A percentile compares a stretch with the other conserved stretches of the same genome.
phyloP scores from a whole-genome alignment of 2,329 filamentous ascomycete genomes.

The Dactylella cylindrospora region DNA sequence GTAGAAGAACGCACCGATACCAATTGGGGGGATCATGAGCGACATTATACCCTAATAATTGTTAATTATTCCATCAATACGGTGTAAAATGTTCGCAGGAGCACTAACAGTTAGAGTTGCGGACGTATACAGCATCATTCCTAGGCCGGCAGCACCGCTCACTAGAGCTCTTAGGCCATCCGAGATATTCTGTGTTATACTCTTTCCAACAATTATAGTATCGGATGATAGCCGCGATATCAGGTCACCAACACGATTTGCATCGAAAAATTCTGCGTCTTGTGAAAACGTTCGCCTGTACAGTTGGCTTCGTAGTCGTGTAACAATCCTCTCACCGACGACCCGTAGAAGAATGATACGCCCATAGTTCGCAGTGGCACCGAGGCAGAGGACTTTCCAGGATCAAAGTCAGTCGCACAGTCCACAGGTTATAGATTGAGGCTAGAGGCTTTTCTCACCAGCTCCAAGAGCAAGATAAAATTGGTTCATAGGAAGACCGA shows the following conservation, averaged over 20 bases:
- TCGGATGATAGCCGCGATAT: constrained; percentile 95
- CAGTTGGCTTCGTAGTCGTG: constrained; percentile 81
- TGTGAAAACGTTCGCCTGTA: constrained; percentile 94
- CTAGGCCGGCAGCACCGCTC: constrained; percentile 84
- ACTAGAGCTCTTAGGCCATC: constrained; percentile 91
- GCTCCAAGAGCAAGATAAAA: constrained; percentile 79
- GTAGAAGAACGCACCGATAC: constrained; percentile 86
- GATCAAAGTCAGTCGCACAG: constrained; percentile 50
- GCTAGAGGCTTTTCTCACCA: too few relatives aligned
- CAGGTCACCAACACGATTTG: constrained; percentile 91
- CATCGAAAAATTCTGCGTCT: constrained; percentile 98
- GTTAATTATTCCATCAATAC: neutral
- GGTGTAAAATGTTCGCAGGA: neutral
- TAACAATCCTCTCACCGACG: constrained; percentile 91
- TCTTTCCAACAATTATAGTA: constrained; percentile 97
- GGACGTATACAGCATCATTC: constrained; percentile 94
- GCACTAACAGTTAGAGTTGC: constrained; percentile 53
- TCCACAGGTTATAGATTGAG: too few relatives aligned
- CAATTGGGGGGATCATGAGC: constrained; percentile 86
- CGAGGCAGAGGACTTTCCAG: constrained; percentile 67
- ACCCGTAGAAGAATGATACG: constrained; percentile 90
- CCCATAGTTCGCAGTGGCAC: constrained; percentile 88
- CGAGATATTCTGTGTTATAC: constrained; percentile 95
- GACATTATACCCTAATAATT: constrained; percentile 57
- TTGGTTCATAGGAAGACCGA: constrained; percentile 79